These are phyloP conservation scores for Pythium vanterpoolii DNA, from an alignment of 352 stramenopile genomes.

Conservation along the genomic window DNA sequence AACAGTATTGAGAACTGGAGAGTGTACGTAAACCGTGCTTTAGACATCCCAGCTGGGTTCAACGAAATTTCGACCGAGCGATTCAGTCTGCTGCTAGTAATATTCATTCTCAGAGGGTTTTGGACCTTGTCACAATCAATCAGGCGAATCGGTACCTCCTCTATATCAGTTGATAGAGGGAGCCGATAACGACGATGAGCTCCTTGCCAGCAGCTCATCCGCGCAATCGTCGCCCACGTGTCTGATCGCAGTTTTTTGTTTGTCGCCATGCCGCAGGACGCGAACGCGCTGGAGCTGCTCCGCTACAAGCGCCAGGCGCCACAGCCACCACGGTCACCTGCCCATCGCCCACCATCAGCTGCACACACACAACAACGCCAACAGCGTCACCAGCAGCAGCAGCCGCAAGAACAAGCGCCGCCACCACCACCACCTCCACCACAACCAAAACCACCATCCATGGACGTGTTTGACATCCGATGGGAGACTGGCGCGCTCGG, in stretches of 20 bases:
- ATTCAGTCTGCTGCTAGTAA: background rate
- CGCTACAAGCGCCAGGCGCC: conserved; percentile 16
- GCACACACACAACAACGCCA: background rate
- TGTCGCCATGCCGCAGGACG: conserved; percentile 12
- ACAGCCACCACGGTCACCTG: background rate
- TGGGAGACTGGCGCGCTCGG: conserved; percentile 54
- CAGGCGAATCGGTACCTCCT: background rate
- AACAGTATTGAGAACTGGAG: background rate
- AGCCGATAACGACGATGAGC: background rate
- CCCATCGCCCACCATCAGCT: background rate
- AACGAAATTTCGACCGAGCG: background rate
- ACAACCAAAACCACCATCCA: background rate
- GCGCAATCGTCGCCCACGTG: background rate
- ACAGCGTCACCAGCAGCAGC: conserved; percentile 19
- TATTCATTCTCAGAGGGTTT: background rate
- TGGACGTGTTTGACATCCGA: conserved; percentile 48
- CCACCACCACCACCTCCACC: background rate
- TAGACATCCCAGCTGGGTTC: background rate
- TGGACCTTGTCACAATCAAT: background rate
- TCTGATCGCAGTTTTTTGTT: background rate
- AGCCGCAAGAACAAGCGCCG: background rate
- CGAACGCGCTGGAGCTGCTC: conserved; percentile 14
- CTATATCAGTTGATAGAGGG: background rate
- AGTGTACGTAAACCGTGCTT: background rate
- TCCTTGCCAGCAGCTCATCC: background rate